phyloP scores from a whole-genome alignment of 2,329 filamentous ascomycete species.

The Fusarium coicis region DNA sequence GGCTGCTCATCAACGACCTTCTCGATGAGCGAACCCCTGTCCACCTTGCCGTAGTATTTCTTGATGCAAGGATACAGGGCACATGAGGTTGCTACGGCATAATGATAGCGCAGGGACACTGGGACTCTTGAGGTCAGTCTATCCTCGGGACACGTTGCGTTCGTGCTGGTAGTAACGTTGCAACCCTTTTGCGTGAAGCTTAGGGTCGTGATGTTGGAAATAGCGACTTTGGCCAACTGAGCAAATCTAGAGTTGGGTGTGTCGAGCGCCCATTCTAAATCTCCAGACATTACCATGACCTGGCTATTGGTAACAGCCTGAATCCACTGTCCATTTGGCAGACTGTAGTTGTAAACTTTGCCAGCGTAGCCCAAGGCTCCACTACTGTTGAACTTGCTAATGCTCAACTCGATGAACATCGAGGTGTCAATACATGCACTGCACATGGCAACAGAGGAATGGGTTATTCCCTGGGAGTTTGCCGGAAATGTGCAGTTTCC shows the following conservation, averaged over 20 bases:
- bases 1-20: neutral
- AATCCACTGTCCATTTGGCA: neutral
- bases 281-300: neutral
- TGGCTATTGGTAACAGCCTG: accelerated
- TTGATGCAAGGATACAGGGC: slow-evolving; percentile 10
- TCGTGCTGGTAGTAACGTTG: neutral
- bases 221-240: neutral
- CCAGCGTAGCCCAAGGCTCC: neutral
- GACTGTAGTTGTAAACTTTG: neutral
- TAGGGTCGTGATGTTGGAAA: neutral
- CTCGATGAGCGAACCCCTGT: neutral
- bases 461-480: neutral
- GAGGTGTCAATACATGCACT: slow-evolving; percentile 3
- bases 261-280: neutral
- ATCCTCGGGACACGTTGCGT: neutral
- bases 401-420: neutral
- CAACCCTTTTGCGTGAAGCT: neutral
- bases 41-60: neutral
- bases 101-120: accelerated
- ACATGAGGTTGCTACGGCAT: neutral
- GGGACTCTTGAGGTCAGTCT: neutral
- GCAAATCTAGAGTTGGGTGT: neutral
- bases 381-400: accelerated
- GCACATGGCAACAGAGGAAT: slow-evolving; percentile 5
- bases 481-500: slow-evolving; percentile 5